Base-by-base conservation (phyloP, 305 asterid species). In the Solanum hybrid region DNA sequence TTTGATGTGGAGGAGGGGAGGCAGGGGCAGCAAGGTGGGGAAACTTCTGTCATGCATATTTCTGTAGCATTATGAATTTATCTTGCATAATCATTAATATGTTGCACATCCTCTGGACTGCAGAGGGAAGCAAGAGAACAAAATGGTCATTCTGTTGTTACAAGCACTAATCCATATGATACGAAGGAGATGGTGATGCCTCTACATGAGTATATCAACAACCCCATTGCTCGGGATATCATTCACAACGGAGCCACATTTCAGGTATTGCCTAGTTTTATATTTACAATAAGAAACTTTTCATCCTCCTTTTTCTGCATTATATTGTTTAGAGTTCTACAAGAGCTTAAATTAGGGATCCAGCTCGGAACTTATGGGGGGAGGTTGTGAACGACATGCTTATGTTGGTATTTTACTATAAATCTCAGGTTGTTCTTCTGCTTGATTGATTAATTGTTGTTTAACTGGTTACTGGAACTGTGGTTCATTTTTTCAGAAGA, bases 161-260 rank as follows among this genome's bases (percentile, higher is more conserved):
- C 85, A 76, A 85, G 95, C n/a, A 88, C 91, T 84, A 93, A 95
- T 92, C 92, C 99, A 3, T 97, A 96, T 89, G 94, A 95, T 92
- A 94, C 91, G 95, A 95, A 91, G 90, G 97, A 94, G 88, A 80
- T 94, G 32, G 92, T 94, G 92, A 97, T 97, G 95, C 99, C 99
- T 88, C 93, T 97, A 86, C 98, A 90, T 51, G 92, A 96, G 82
- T 97, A 94, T 94, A 96, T 97, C 75, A 91, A 95, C 89, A 93
- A 95, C 91, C 98, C 99, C 79, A 93, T 94, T 88, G 96, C 98
- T 88, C 93, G 34, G 91, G 99, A 97, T 40, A 92, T 97, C 91
- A 90, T 97, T 91, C 98, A 96, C 91, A 96, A 97, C 82, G 99
- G 99, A 86, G 99, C 99, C 89, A 96, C 98, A 88, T 97, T 95